Evolutionary conservation across 108 stramenopile genomes (phyloP).

Genomic region (Stephanodiscus minutulus): DNA sequence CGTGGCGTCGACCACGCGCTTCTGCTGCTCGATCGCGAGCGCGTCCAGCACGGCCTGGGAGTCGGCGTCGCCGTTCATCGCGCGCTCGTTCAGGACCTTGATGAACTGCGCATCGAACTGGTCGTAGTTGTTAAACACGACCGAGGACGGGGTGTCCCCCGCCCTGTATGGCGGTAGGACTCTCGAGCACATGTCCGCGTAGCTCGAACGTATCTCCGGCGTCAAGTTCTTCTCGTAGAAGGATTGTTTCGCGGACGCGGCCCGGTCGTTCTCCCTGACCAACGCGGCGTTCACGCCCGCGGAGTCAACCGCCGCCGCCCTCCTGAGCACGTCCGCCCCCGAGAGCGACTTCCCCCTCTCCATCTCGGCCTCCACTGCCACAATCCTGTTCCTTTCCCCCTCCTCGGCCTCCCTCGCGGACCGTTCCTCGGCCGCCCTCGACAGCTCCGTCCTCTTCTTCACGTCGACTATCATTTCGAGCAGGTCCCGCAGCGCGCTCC

Average conservation of each 20-base stretch:
- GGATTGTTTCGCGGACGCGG: slow-evolving; percentile 42
- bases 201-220: slow-evolving; percentile 85
- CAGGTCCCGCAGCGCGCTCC: slow-evolving; percentile 70
- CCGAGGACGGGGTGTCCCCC: slow-evolving; percentile 63
- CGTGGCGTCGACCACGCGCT: slow-evolving; percentile 67
- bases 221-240: slow-evolving; percentile 82
- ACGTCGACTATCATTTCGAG: slow-evolving; percentile 79
- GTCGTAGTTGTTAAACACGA: slow-evolving; percentile 76
- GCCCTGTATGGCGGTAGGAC: slow-evolving; percentile 83
- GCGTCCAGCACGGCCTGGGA: slow-evolving; percentile 67
- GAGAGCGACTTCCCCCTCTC: slow-evolving; percentile 66
- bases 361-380: slow-evolving; percentile 63
- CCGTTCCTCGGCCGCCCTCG: slow-evolving; percentile 66
- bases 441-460: slow-evolving; percentile 65
- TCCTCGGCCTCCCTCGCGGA: slow-evolving; percentile 65
- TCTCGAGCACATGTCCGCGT: slow-evolving; percentile 74
- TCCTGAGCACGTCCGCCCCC: slow-evolving; percentile 73
- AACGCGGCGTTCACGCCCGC: slow-evolving; percentile 49
- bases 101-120: slow-evolving; percentile 72
- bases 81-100: slow-evolving; percentile 61
- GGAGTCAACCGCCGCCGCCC: slow-evolving; percentile 71
- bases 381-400: slow-evolving; percentile 58
- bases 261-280: slow-evolving; percentile 9
- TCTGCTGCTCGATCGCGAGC: slow-evolving; percentile 71
- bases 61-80: slow-evolving; percentile 64